phyloP scores from a whole-genome alignment of 345 rosid species.

The Bruguiera gymnorhiza region DNA sequence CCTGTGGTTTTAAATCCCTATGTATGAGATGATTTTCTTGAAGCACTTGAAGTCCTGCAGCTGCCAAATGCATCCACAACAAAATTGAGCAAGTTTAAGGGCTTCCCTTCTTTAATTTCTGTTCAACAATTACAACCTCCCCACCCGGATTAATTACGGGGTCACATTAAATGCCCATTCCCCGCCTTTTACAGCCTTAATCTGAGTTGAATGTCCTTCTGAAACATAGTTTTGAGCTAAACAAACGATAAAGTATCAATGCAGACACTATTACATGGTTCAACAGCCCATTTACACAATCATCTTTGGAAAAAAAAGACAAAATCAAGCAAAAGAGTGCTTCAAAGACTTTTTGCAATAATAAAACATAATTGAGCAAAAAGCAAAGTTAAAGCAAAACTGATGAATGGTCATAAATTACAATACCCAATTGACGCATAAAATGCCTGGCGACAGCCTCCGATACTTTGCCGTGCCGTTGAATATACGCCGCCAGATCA shows the following conservation, averaged over 20 bases:
- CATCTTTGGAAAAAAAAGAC: background rate
- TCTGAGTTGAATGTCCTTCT: too few species aligned
- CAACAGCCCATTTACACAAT: background rate
- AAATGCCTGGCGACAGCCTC: constrained; percentile 72
- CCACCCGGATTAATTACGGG: background rate
- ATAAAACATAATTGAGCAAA: background rate
- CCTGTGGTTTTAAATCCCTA: constrained; percentile 89
- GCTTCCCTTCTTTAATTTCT: background rate
- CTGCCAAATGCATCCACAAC: constrained; percentile 38
- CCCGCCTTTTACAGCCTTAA: too few species aligned
- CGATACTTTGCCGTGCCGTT: constrained; percentile 58
- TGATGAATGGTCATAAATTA: background rate
- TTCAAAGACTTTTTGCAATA: too few species aligned
- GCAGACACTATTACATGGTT: background rate
- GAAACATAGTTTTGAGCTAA: background rate
- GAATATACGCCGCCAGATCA: constrained; percentile 67
- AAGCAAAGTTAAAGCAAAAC: background rate
- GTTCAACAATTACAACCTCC: background rate
- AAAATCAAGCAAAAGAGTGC: too few species aligned
- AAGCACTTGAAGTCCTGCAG: constrained; percentile 80
- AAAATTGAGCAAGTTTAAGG: background rate
- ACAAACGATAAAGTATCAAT: background rate
- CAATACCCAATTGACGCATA: constrained; percentile 72
- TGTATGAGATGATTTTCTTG: constrained; percentile 77
- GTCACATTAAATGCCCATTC: background rate